Conservation (phyloP, 1,139 yeast genomes). For the Taphrina sp. region DNA sequence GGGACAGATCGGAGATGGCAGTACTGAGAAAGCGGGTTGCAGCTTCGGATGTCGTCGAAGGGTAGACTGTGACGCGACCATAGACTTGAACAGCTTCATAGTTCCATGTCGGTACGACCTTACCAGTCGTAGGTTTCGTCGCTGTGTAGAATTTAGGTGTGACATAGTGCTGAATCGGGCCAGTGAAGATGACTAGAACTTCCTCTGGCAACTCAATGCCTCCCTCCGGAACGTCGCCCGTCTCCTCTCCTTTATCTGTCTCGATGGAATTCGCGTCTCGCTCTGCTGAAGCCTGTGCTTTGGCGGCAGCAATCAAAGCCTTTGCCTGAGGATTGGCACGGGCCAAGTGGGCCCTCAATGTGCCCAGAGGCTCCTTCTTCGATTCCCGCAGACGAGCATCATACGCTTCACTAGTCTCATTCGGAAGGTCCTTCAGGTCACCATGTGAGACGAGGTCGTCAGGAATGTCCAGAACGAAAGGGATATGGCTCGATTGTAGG, state of each 20-base stretch:
- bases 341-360: conserved; percentile 59
- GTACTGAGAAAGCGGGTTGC: conserved; percentile 50
- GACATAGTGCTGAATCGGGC: conserved; percentile 53
- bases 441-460: too few species aligned
- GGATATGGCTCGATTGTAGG: conserved; percentile 56
- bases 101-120: conserved; percentile 72
- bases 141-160: conserved; percentile 62
- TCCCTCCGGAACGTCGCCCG: conserved; percentile 39
- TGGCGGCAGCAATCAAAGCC: conserved; percentile 45
- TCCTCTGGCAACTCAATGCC: too few species aligned
- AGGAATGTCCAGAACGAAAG: conserved; percentile 50
- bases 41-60: conserved; percentile 43
- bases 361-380: conserved; percentile 47
- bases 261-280: too few species aligned
- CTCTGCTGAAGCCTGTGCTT: too few species aligned
- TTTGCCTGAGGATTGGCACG: conserved; percentile 56
- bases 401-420: too few species aligned
- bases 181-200: conserved; percentile 57
- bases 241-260: too few species aligned
- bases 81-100: conserved; percentile 61
- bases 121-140: conserved; percentile 56
- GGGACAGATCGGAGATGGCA: conserved; percentile 52
- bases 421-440: too few species aligned
- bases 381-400: too few species aligned
- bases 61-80: conserved; percentile 54